These are phyloP conservation scores for Cytospora piceicola DNA, from an alignment of 2,329 filamentous ascomycete species.

Conservation along the genomic window DNA sequence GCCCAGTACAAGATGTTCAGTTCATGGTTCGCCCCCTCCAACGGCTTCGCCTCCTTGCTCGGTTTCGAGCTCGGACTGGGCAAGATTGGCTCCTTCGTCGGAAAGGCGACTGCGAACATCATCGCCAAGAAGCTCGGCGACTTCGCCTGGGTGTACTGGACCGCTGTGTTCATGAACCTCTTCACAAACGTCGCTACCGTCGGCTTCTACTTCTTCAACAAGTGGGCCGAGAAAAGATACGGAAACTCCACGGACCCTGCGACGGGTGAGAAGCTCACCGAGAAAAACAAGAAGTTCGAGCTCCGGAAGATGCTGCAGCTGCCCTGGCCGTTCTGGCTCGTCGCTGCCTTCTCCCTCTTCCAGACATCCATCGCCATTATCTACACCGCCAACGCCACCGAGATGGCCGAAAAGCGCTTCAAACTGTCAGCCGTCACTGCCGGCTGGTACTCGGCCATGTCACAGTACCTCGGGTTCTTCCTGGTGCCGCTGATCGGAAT, in stretches of 20 bases:
- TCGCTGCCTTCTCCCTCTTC: slow-evolving; percentile 60
- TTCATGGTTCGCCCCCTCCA: slow-evolving; percentile 65
- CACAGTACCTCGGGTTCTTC: slow-evolving; percentile 62
- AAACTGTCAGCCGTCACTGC: slow-evolving; percentile 57
- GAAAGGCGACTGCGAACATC: slow-evolving; percentile 62
- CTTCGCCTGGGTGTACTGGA: slow-evolving; percentile 67
- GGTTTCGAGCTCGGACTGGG: slow-evolving; percentile 64
- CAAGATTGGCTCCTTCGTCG: slow-evolving; percentile 64
- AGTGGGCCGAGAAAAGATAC: slow-evolving; percentile 53
- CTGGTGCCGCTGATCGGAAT: slow-evolving; percentile 59
- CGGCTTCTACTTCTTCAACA: slow-evolving; percentile 60
- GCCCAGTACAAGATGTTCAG: slow-evolving; percentile 69
- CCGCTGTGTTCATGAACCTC: slow-evolving; percentile 64
- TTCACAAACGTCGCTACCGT: slow-evolving; percentile 62
- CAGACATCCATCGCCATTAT: slow-evolving; percentile 59
- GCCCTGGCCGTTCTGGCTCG: slow-evolving; percentile 63
- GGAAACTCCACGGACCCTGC: slow-evolving; percentile 54
- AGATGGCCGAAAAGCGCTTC: slow-evolving; percentile 64
- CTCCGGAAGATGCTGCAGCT: slow-evolving; percentile 58
- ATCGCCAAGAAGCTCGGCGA: slow-evolving; percentile 61
- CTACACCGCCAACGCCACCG: slow-evolving; percentile 62
- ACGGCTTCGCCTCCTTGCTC: slow-evolving; percentile 65
- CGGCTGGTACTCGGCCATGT: slow-evolving; percentile 63
- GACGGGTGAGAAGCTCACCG: slow-evolving; percentile 62
- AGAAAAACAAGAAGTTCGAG: slow-evolving; percentile 63